phyloP scores from a whole-genome alignment of 2,329 filamentous ascomycete genomes.

The Hymenoscyphus salicellus region DNA sequence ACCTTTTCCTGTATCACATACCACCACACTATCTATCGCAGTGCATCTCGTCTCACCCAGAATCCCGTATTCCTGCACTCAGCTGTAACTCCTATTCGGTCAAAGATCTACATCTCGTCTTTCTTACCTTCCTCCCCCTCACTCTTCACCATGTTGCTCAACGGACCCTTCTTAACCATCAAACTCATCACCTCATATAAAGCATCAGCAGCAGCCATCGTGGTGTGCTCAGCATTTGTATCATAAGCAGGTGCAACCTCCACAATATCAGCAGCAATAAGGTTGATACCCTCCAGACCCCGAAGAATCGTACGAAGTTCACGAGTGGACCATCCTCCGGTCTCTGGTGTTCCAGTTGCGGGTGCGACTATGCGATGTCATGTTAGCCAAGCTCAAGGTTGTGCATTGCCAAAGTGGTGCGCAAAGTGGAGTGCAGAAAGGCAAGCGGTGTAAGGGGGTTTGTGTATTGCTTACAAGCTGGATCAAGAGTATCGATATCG shows the following conservation, averaged over 20 bases:
- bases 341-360: constrained; percentile 72
- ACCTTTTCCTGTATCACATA: too few relatives aligned
- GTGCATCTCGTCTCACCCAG: neutral
- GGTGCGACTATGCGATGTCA: constrained; percentile 53
- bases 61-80: neutral
- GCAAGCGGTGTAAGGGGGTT: neutral
- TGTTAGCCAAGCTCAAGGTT: neutral
- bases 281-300: constrained; percentile 65
- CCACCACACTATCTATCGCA: too few relatives aligned
- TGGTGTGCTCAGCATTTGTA: constrained; percentile 69
- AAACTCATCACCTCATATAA: constrained; percentile 77
- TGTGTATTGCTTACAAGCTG: constrained; percentile 56
- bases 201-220: constrained; percentile 69
- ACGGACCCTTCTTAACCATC: constrained; percentile 75
- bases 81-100: neutral
- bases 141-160: constrained; percentile 48
- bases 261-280: constrained; percentile 69
- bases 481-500: constrained; percentile 86
- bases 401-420: neutral
- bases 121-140: constrained; percentile 17
- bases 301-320: constrained; percentile 70
- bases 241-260: constrained; percentile 73
- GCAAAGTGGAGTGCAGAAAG: constrained; percentile 13
- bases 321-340: constrained; percentile 71
- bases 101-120: constrained; percentile 25